Conservation (phyloP, 2,329 filamentous ascomycete species). For the Aspergillus fijiensis region DNA sequence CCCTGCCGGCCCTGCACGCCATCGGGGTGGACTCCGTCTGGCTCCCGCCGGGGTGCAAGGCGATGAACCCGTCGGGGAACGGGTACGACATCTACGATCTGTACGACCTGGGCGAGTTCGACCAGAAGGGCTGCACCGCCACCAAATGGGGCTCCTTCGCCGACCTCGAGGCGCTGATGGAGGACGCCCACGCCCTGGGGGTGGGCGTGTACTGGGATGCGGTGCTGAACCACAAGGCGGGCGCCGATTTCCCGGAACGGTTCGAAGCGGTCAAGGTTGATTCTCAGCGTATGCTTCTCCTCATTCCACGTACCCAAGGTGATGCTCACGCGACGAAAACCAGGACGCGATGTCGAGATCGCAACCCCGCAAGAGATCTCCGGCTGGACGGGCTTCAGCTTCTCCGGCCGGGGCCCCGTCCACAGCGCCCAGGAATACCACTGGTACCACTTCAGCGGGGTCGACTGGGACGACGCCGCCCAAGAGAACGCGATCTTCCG, state of each 20-base stretch:
- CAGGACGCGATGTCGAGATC: constrained; percentile 13
- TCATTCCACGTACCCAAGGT: too few species aligned
- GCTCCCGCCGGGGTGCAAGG: constrained; percentile 72
- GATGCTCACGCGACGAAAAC: too few species aligned
- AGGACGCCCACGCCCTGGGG: constrained; percentile 53
- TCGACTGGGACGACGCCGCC: constrained; percentile 62
- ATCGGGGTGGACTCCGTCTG: constrained; percentile 63
- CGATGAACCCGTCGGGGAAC: constrained; percentile 59
- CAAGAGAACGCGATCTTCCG: constrained; percentile 64
- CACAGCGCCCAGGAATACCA: constrained; percentile 65
- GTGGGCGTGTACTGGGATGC: constrained; percentile 67
- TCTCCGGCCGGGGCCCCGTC: constrained; percentile 58
- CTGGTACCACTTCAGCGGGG: constrained; percentile 67
- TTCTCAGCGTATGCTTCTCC: constrained; percentile 32
- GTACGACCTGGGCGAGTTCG: constrained; percentile 69
- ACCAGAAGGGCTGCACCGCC: constrained; percentile 61
- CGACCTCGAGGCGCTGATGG: constrained; percentile 57
- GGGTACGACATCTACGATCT: constrained; percentile 71
- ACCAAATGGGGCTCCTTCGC: constrained; percentile 69
- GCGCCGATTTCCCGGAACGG: constrained; percentile 63
- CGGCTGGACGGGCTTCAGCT: constrained; percentile 66
- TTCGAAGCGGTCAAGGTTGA: constrained; percentile 65
- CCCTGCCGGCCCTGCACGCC: constrained; percentile 55
- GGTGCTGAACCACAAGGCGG: constrained; percentile 70
- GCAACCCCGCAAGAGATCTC: background rate